Evolutionary conservation across 441 rosid genomes (phyloP), one percentile per base, ranked within the genome.

Genomic region (Populus trichocarpa): DNA sequence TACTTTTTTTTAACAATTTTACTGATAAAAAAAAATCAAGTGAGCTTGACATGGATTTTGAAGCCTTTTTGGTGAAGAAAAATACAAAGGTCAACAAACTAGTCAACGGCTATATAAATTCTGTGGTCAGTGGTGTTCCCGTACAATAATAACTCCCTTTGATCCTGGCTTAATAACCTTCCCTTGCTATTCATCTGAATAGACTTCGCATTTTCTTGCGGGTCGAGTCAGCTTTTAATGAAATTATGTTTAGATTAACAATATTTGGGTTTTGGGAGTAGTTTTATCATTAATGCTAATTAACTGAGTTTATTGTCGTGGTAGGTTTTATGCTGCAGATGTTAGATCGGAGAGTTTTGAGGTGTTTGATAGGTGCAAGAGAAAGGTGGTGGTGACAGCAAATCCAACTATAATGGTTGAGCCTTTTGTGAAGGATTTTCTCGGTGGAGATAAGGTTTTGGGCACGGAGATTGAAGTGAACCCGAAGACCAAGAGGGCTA

Each of bases 361-460:
- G 81, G 94, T 96, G 82, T 96, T 96, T 59, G 96, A 92, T 26
- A 87, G 78, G 70, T 92, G 98, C 84, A 92, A 89, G 83, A 85
- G 98, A 86, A 96, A 90, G 80, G 99, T 96, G 73, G 97, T 96
- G 83, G 99, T 96, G 84, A 96, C 99, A 70, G 99, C 98, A 32
- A 96, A 96, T 79, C 98, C 99, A 61, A 93, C 90, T 32, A 78
- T 96, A 63, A 94, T 96, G 98, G 98, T 96, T 42, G 99, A 96
- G 84, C 89, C 98, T 6, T 96, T 96, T 76, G 91, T 94, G 63
- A 94, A 88, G 85, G 98, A 94, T 65, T 96, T 89, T 78, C 90
- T 96, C 1, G 99, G 98, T 8, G 99, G 91, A 6, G 97, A 94
- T 8, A 91, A 87, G 84, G 98, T 96, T 30, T 67, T 96, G 13